Evolutionary conservation across 2,329 filamentous ascomycete genomes (phyloP), one percentile per base, ranked within the genome.

Genomic region (Purpureocillium takamizusanense): DNA sequence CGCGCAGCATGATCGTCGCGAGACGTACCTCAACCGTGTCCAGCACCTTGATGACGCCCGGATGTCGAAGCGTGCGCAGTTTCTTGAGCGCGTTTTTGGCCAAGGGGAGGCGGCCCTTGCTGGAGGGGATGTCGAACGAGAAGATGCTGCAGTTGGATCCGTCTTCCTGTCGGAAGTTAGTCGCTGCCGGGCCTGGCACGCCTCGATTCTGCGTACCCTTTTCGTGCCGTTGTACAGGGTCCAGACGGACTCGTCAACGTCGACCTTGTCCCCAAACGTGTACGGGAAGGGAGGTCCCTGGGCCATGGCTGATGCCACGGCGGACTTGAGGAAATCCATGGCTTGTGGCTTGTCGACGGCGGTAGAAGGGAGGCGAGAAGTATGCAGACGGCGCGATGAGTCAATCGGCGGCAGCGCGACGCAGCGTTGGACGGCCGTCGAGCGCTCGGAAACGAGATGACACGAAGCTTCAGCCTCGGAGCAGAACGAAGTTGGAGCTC

Each of bases 251-350:
- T 92, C 81, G 59, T 94, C 86, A 38, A 92, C 72, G 58, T 97
- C 90, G 42, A 97, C 84, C 59, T 83, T 79, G 62, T 98, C 92
- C 52, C 89, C 90, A 57, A 97, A 92, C 35, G 76, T 82, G 59
- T 95, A 97, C 4, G 88, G 88, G 56, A 95, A 94, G 6, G 89
- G 82, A 38, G 89, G 88, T 2, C 90, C 89, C 61, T 95, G 92
- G 33, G 92, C 86, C 54, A 98, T 97, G 51, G 89, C 90, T 44
- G 92, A 97, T 33, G 89, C 90, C 57, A 97, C 88, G 37, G 92
- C 92, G 44, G 89, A 97, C 66, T 97, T 97, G 57, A 98, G 76
- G 56, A 97, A 97, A 61, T 98, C 89, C 92, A 98, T 98, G 50
- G 50, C 31, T 23, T n/a, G n/a, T n/a, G 21, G 21, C 6, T 25